phyloP scores from a whole-genome alignment of 768 basidiomycete species.

The Amanita rimosa region DNA sequence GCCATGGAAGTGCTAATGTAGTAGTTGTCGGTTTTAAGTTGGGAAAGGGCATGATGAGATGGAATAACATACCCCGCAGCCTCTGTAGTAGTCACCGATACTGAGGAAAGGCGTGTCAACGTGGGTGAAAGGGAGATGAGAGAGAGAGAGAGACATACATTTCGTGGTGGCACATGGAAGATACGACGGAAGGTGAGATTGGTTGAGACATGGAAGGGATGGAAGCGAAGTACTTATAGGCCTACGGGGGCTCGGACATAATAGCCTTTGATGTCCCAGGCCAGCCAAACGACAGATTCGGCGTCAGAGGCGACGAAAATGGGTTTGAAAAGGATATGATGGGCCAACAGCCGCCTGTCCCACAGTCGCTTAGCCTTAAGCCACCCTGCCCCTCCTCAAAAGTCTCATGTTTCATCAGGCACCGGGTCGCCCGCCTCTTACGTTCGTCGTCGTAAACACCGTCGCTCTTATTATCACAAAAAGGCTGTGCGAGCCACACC shows the following conservation, averaged over 20 bases:
- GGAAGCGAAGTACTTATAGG: not conserved
- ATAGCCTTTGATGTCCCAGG: not conserved
- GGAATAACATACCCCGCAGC: constrained; percentile 30
- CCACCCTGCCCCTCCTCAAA: not conserved
- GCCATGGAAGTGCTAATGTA: constrained; percentile 32
- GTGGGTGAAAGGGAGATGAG: too few relatives aligned
- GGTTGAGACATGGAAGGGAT: not conserved
- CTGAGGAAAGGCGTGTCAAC: constrained; percentile 16
- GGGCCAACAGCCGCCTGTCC: not conserved
- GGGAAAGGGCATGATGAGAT: not conserved
- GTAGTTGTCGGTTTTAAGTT: constrained; percentile 6
- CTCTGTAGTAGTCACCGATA: constrained; percentile 38
- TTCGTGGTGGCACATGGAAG: not conserved
- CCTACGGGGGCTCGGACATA: not conserved
- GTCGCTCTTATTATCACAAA: not conserved
- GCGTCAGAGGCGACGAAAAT: constrained; percentile 2
- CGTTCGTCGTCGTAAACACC: not conserved
- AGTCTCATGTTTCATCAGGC: constrained; percentile 3
- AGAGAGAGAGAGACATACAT: too few relatives aligned
- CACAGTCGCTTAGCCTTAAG: not conserved
- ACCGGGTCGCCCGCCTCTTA: constrained; percentile 2
- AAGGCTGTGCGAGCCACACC: not conserved
- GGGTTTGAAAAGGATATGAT: not conserved
- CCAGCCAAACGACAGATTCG: not conserved
- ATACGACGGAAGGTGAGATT: not conserved